phyloP scores from a whole-genome alignment of 1,284 basidiomycete species.

The Ganoderma lucidum region DNA sequence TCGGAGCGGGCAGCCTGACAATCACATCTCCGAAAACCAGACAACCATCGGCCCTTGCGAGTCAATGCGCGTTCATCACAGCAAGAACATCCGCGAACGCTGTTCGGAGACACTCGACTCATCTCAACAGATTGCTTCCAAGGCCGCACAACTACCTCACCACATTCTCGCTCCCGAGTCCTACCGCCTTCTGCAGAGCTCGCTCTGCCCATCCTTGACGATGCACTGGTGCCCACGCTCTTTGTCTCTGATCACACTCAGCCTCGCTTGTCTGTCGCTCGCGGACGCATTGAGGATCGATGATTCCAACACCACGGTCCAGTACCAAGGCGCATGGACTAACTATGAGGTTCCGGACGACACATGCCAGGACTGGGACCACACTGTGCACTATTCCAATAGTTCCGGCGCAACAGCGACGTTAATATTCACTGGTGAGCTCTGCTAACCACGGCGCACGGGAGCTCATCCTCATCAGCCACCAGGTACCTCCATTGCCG shows the following conservation, averaged over 20 bases:
- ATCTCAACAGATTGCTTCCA: background rate
- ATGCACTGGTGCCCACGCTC: background rate
- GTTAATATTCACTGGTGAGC: background rate
- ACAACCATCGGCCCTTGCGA: background rate
- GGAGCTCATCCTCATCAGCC: background rate
- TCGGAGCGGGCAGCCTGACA: background rate
- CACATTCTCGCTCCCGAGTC: background rate
- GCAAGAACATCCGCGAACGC: background rate
- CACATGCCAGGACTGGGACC: background rate
- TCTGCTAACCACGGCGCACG: background rate
- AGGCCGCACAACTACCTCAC: background rate
- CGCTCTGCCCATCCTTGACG: background rate
- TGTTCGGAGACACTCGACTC: background rate
- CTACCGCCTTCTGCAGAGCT: background rate
- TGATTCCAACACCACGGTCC: background rate
- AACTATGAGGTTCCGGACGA: background rate
- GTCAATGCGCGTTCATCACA: background rate
- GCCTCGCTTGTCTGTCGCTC: background rate
- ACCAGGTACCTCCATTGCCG: constrained; percentile 18
- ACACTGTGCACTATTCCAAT: background rate
- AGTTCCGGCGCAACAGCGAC: background rate
- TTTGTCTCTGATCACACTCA: background rate
- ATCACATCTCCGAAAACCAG: background rate
- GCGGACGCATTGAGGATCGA: background rate
- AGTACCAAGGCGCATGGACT: background rate